A percentile compares a stretch with the other conserved stretches of the same genome.
Conservation (phyloP, 805 yeast genomes). For the Pichia thaimueangensis region DNA sequence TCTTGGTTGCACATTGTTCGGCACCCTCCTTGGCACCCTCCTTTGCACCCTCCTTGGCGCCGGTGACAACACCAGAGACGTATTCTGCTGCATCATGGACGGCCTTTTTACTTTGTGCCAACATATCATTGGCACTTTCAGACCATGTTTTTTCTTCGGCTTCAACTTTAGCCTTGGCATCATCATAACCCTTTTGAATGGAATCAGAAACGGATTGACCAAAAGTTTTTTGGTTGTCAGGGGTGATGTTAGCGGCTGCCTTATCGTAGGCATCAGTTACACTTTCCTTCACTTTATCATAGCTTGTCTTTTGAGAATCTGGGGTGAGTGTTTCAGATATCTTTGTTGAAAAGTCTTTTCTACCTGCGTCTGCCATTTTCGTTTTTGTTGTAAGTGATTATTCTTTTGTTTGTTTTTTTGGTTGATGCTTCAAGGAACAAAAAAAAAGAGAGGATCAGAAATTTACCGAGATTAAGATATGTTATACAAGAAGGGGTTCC, state of each 20-base stretch:
- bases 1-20: too few species aligned
- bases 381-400: constrained; percentile 1
- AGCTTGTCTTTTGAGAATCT: constrained; percentile 58
- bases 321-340: constrained; percentile 65
- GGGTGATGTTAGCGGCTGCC: constrained; percentile 51
- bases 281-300: constrained; percentile 66
- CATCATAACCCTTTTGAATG: constrained; percentile 39
- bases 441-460: not conserved
- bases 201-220: constrained; percentile 52
- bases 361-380: constrained; percentile 35
- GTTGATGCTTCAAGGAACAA: not conserved
- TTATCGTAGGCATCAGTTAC: constrained; percentile 64
- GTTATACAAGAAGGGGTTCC: not conserved
- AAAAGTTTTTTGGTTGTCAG: constrained; percentile 62
- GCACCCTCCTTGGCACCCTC: constrained; percentile 14
- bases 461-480: too few species aligned
- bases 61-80: constrained; percentile 56
- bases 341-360: constrained; percentile 73
- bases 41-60: constrained; percentile 39
- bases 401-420: not conserved
- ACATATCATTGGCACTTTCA: constrained; percentile 40
- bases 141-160: constrained; percentile 24
- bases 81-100: constrained; percentile 44
- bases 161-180: constrained; percentile 26
- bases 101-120: constrained; percentile 44